phyloP scores from a whole-genome alignment of 2,329 filamentous ascomycete genomes.

The Ophiosphaerella narmari region DNA sequence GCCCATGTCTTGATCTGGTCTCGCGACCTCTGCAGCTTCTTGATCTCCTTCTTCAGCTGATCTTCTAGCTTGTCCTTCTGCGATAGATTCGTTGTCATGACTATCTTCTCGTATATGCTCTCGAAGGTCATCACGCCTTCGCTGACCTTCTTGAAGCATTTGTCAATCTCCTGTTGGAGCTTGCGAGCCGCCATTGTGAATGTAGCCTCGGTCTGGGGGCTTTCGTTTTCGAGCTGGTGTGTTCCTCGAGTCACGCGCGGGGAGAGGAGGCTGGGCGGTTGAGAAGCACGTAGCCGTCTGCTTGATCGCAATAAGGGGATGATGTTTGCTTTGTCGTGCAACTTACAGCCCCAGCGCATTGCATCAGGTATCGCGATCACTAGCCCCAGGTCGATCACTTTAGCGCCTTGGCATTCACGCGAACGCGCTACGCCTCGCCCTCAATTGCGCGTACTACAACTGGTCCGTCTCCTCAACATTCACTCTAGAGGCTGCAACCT shows the following conservation, averaged over 20 bases:
- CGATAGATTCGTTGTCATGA: slow-evolving; percentile 85
- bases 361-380: too few relatives aligned
- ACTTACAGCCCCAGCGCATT: too few relatives aligned
- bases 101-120: slow-evolving; percentile 96
- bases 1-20: slow-evolving; percentile 99
- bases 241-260: slow-evolving; percentile 17
- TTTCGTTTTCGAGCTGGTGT: slow-evolving; percentile 12
- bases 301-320: slow-evolving; percentile 15
- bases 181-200: slow-evolving; percentile 88
- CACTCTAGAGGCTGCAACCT: too few relatives aligned
- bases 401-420: too few relatives aligned
- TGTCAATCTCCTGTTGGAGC: slow-evolving; percentile 96
- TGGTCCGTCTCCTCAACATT: too few relatives aligned
- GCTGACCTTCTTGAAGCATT: slow-evolving; percentile 98
- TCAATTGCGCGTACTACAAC: too few relatives aligned
- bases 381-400: too few relatives aligned
- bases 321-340: background rate
- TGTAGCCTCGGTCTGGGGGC: slow-evolving; percentile 41
- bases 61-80: slow-evolving; percentile 99
- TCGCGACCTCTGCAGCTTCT: slow-evolving; percentile 95
- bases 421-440: too few relatives aligned
- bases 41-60: slow-evolving; percentile 98
- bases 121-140: slow-evolving; percentile 94
- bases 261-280: slow-evolving; percentile 9
- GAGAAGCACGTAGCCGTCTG: slow-evolving; percentile 26